phyloP scores from a whole-genome alignment of 2,329 filamentous ascomycete species.

The Alternaria sp. region DNA sequence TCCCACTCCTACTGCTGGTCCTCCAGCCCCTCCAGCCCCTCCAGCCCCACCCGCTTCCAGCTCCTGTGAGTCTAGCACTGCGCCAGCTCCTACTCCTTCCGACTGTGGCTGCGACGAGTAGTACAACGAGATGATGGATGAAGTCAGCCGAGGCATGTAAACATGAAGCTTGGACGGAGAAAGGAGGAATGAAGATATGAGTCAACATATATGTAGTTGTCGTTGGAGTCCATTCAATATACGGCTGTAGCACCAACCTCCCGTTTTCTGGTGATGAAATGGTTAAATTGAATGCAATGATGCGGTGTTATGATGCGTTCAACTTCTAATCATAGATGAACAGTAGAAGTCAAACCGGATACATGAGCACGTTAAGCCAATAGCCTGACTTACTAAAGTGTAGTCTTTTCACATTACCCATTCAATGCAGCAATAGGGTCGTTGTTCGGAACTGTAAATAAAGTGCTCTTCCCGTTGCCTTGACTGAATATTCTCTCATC shows the following conservation, averaged over 20 bases:
- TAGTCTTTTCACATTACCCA: neutral
- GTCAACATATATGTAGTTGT: neutral
- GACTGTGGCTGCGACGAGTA: constrained; percentile 5
- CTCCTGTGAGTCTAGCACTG: neutral
- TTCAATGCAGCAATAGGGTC: neutral
- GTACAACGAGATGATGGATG: neutral
- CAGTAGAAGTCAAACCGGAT: neutral
- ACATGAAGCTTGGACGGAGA: neutral
- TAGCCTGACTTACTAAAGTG: neutral
- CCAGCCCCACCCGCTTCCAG: neutral
- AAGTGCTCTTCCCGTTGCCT: neutral
- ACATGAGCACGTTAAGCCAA: neutral
- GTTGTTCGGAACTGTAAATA: neutral
- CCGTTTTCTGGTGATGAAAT: neutral
- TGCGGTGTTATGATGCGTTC: neutral
- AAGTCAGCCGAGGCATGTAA: neutral
- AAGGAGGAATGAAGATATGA: neutral
- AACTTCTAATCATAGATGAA: neutral
- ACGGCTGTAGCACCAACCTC: neutral
- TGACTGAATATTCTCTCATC: neutral
- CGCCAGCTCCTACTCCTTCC: constrained; percentile 2
- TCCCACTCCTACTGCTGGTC: neutral
- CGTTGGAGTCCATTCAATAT: neutral
- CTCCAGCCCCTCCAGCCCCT: neutral
- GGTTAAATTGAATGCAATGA: neutral